Evolutionary conservation across 192 early-diverging fungal genomes (phyloP).

Genomic region (Gamsiella multidivaricata): DNA sequence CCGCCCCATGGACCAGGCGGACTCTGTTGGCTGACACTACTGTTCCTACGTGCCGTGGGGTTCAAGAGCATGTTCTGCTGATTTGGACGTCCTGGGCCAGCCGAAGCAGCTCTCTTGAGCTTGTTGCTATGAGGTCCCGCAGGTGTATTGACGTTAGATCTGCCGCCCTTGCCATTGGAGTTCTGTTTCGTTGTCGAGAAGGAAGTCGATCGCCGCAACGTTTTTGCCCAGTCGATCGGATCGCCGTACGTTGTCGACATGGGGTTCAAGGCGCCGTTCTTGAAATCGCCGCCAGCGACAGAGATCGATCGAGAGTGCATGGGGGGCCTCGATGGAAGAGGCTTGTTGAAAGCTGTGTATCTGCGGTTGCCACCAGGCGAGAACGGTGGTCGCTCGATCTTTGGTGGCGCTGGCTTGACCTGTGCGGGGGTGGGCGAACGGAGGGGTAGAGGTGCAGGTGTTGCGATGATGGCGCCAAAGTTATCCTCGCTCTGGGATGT

Average conservation of each 20-base stretch:
- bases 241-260: not conserved
- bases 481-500: slow-evolving; percentile 9
- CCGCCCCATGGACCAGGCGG: not conserved
- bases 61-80: not conserved
- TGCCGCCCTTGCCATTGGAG: not conserved
- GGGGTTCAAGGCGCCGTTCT: not conserved
- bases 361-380: slow-evolving; percentile 36
- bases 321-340: not conserved
- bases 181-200: not conserved
- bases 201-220: slow-evolving; percentile 24
- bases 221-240: slow-evolving; percentile 24
- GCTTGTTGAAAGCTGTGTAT: slow-evolving; percentile 32
- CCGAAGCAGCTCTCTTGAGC: not conserved
- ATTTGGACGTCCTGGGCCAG: too few relatives aligned
- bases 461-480: slow-evolving; percentile 24
- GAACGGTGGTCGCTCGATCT: slow-evolving; percentile 39
- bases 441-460: slow-evolving; percentile 25
- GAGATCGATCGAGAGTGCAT: slow-evolving; percentile 25
- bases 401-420: slow-evolving; percentile 9
- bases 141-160: slow-evolving; percentile 8
- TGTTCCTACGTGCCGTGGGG: not conserved
- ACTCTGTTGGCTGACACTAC: not conserved
- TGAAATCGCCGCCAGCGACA: slow-evolving; percentile 19
- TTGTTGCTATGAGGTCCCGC: not conserved
- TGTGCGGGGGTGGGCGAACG: slow-evolving; percentile 13